Conservation (phyloP, 2,329 filamentous ascomycete species). For the Alternaria incomplexa region DNA sequence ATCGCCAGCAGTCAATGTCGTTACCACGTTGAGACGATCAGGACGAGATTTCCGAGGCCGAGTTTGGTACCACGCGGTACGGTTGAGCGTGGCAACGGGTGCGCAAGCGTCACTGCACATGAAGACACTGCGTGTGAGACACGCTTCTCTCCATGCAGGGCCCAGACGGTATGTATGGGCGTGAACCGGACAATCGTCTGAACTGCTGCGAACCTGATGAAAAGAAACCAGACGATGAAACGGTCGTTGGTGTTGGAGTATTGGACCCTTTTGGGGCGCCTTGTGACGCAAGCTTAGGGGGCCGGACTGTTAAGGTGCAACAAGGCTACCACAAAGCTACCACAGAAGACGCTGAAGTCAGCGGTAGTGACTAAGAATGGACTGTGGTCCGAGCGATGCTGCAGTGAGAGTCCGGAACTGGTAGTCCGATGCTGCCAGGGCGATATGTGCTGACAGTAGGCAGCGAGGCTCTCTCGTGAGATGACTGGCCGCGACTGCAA, state of each 20-base stretch:
- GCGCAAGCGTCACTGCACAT: not conserved
- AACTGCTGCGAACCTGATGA: not conserved
- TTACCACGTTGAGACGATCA: conserved; percentile 6
- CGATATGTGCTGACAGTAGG: not conserved
- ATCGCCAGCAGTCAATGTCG: not conserved
- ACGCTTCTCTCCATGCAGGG: not conserved
- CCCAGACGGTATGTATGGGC: not conserved
- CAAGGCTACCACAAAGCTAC: not conserved
- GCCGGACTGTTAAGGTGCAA: not conserved
- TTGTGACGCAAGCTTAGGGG: not conserved
- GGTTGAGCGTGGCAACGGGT: conserved; percentile 3
- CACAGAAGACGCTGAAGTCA: not conserved
- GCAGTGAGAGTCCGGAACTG: not conserved
- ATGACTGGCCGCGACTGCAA: not conserved
- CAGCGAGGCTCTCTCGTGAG: not conserved
- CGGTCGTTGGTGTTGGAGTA: not conserved
- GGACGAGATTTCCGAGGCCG: not conserved
- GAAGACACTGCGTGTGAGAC: conserved; percentile 4
- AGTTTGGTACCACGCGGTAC: conserved; percentile 8
- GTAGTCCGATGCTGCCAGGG: not conserved
- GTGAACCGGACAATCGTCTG: not conserved
- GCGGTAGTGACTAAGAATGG: not conserved
- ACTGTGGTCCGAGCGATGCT: not conserved
- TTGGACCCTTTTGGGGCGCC: not conserved
- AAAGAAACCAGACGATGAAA: conserved; percentile 4